phyloP scores from a whole-genome alignment of 495 filamentous ascomycete species.

The Aspergillus kassunensis region DNA sequence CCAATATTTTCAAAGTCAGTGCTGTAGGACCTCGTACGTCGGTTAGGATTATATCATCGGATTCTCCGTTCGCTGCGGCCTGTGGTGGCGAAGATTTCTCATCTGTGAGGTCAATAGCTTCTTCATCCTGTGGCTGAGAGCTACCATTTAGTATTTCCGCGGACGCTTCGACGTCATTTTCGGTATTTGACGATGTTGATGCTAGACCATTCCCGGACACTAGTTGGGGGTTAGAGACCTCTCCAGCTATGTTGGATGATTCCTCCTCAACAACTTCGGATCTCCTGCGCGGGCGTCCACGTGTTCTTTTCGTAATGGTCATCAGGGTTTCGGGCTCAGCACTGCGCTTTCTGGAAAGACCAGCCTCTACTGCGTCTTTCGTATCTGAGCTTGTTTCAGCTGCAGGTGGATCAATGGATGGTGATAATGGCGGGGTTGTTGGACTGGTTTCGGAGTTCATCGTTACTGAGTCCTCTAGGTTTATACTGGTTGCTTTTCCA shows the following conservation, averaged over 20 bases:
- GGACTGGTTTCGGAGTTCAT: neutral
- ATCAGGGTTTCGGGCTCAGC: conserved; percentile 4
- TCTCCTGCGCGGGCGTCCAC: conserved; percentile 3
- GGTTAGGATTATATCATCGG: conserved; percentile 29
- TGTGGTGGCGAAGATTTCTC: neutral
- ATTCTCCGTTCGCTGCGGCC: neutral
- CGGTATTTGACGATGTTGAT: neutral
- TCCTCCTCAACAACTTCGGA: neutral
- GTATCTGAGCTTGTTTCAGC: neutral
- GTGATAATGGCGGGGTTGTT: neutral
- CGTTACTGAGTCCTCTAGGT: conserved; percentile 4
- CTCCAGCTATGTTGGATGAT: neutral
- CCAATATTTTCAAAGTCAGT: conserved; percentile 37
- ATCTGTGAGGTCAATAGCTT: neutral
- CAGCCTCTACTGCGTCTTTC: neutral
- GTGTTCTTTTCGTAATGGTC: conserved; percentile 2
- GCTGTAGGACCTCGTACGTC: conserved; percentile 27
- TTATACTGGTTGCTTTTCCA: neutral
- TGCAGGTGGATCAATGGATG: neutral
- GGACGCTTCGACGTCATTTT: neutral
- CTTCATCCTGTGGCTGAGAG: neutral
- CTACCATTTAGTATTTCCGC: neutral
- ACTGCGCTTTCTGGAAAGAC: conserved; percentile 14
- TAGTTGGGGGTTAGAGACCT: neutral
- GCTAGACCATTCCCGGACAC: neutral